Evolutionary conservation across 257 asterid genomes (phyloP).

Genomic region (Knoxia roxburghii): DNA sequence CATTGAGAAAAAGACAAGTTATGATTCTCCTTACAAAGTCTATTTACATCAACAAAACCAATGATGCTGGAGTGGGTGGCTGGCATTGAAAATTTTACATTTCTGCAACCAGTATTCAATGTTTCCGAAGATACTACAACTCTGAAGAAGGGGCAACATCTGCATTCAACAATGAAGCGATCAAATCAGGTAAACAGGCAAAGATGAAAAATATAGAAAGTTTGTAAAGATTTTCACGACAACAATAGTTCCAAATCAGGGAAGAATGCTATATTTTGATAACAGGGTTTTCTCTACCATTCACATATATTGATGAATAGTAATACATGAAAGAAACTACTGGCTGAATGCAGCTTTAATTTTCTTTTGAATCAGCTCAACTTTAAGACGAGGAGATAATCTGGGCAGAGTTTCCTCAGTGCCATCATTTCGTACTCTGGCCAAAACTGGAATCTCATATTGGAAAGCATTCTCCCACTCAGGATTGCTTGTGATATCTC

Average conservation of each 20-base stretch:
- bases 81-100: not conserved
- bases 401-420: constrained; percentile 83
- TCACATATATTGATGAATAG: not conserved
- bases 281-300: not conserved
- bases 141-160: too few species aligned
- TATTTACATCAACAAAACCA: too few species aligned
- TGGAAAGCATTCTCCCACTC: constrained; percentile 93
- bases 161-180: too few species aligned
- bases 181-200: too few species aligned
- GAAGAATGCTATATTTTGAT: not conserved
- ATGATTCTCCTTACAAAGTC: not conserved
- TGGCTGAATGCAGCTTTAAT: constrained; percentile 56
- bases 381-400: constrained; percentile 82
- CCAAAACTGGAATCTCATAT: constrained; percentile 92
- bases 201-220: too few species aligned
- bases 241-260: not conserved
- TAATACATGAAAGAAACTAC: too few species aligned
- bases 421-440: constrained; percentile 67
- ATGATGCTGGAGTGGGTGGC: too few species aligned
- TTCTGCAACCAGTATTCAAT: not conserved
- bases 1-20: not conserved
- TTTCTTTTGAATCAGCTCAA: constrained; percentile 73
- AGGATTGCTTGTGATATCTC: constrained; percentile 76
- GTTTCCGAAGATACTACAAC: not conserved
- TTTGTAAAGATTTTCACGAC: too few species aligned